Evolutionary conservation across 257 asterid genomes (phyloP), one percentile per base, ranked within the genome.

Genomic region (Jacaranda copaia): DNA sequence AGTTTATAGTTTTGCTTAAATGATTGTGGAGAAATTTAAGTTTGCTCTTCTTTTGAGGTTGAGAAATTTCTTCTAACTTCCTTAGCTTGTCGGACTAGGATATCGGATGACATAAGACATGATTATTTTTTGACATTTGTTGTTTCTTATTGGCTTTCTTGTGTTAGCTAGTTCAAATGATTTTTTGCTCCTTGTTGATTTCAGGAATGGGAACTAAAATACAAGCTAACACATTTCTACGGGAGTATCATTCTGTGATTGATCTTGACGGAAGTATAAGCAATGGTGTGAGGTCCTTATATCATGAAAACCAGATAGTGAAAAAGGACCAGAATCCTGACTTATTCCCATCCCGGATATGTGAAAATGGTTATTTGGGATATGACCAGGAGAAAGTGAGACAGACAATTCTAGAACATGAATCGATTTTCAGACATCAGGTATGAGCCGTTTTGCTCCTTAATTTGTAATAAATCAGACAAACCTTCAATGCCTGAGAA

Each of bases 131-230:
- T 68, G 45, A 5, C 43, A 19, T 59, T 16, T 9, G 59, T 42
- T 72, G 20, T 39, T 49, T 62, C 10, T 38, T 8, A 36, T 18
- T 53, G 1, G 20, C 5, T 25, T 13, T 15, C 40, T 40, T 16
- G 55, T 60, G 8, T 56, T 66, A 5, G 14, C 14, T 70, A 61
- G 35, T 40, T 61, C 46, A 5, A 13, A 8, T 39, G 10, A 43
- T 57, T 46, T 45, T 70, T 1, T 65, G 71, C 7, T 73, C 53
- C 11, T 40, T 79, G 76, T 61, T 60, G 51, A 76, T 84, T 81
- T 70, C 85, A 87, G 97, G 77, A 80, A 93, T 93, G 97, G 97
- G 94, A 49, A 86, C 97, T 46, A 73, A 91, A 70, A 73, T 89
- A 51, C 94, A 86, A 71, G 86, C 81, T 63, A 86, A 81, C 80